Percentiles rank a stretch among this genome's conserved stretches.
These are phyloP conservation scores for Globisporangium camurandrum DNA, from an alignment of 352 stramenopile species.

Conservation along the genomic window DNA sequence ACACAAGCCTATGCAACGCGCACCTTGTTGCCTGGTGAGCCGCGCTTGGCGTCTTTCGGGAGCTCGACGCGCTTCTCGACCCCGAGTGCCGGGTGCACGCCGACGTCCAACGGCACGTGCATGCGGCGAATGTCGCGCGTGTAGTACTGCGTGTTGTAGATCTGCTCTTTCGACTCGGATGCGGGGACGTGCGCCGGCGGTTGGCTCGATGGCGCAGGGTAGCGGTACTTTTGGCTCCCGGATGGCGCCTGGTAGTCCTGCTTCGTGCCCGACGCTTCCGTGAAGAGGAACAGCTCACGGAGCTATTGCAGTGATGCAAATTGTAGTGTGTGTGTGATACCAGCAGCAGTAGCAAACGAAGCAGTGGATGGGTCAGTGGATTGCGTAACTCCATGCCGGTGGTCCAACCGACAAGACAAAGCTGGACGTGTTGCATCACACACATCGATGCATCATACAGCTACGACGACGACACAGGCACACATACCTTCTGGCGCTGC, in stretches of 20 bases:
- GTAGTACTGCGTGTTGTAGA: constrained; percentile 89
- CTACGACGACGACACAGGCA: neutral
- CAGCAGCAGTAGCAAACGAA: too few relatives aligned
- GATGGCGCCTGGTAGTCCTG: constrained; percentile 67
- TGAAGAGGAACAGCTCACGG: constrained; percentile 77
- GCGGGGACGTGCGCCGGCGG: constrained; percentile 64
- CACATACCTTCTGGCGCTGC: constrained; percentile 54
- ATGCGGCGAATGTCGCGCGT: constrained; percentile 81
- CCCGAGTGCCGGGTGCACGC: constrained; percentile 67
- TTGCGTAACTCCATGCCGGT: too few relatives aligned
- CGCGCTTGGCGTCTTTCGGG: constrained; percentile 53
- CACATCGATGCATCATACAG: neutral
- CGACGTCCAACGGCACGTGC: constrained; percentile 48
- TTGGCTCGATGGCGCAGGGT: constrained; percentile 70
- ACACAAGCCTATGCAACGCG: neutral
- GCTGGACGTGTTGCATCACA: too few relatives aligned
- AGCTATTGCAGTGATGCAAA: constrained; percentile 23
- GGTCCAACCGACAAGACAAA: too few relatives aligned
- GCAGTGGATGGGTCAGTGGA: too few relatives aligned
- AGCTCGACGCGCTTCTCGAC: constrained; percentile 49
- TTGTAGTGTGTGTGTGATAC: too few relatives aligned
- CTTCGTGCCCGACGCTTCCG: constrained; percentile 62
- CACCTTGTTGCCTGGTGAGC: constrained; percentile 77
- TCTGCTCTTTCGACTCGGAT: constrained; percentile 56
- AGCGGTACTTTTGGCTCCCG: constrained; percentile 59